A percentile compares a stretch with the other conserved stretches of the same genome.
Evolutionary conservation across 148 eudicot genomes (phyloP).

Genomic region (Polygonum maritimum): DNA sequence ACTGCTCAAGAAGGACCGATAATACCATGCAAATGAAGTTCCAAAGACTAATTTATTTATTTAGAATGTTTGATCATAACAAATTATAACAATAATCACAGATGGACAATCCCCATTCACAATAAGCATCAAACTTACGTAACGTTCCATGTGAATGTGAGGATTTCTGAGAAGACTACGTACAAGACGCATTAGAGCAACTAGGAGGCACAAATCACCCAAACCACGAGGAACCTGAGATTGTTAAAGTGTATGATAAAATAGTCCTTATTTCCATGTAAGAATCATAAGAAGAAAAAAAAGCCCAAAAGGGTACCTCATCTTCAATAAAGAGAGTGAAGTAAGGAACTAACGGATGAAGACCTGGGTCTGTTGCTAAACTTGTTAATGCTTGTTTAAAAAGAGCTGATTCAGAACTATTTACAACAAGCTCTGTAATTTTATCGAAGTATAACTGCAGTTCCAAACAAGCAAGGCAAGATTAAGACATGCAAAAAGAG

Average conservation of each 20-base stretch:
- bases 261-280: background rate
- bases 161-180: slow-evolving; percentile 65
- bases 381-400: slow-evolving; percentile 71
- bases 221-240: slow-evolving; percentile 69
- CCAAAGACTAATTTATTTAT: background rate
- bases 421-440: slow-evolving; percentile 53
- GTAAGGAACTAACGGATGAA: slow-evolving; percentile 71
- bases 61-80: background rate
- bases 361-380: slow-evolving; percentile 72
- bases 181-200: slow-evolving; percentile 74
- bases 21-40: background rate
- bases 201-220: slow-evolving; percentile 46
- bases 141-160: slow-evolving; percentile 66
- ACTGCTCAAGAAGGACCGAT: background rate
- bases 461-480: background rate
- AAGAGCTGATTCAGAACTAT: slow-evolving; percentile 46
- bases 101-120: background rate
- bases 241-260: background rate
- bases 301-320: slow-evolving; percentile 36
- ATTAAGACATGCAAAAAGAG: background rate
- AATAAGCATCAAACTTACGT: slow-evolving; percentile 34
- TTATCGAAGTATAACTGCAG: slow-evolving; percentile 63
- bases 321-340: slow-evolving; percentile 62
- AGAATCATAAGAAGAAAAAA: background rate
- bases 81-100: background rate